Conservation (phyloP, 2,329 filamentous ascomycete species). For the Cyclaneusma minus region DNA sequence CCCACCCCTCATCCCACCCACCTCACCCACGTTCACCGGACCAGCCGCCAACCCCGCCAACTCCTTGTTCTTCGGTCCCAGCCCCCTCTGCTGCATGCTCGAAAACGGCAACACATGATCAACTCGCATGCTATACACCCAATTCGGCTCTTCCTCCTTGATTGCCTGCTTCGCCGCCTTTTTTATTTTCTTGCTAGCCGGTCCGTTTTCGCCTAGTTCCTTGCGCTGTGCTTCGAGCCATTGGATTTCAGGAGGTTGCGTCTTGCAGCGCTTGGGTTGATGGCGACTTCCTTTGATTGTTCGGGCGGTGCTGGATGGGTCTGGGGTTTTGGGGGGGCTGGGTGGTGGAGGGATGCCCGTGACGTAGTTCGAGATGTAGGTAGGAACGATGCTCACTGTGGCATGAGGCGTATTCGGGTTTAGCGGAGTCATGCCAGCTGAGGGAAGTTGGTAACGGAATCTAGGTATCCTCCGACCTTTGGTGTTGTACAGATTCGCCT, state of each 20-base stretch:
- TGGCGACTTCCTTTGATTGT: background rate
- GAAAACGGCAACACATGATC: constrained; percentile 27
- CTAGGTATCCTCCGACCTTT: constrained; percentile 5
- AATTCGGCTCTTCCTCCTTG: background rate
- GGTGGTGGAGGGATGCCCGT: too few relatives aligned
- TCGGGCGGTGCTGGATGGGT: too few relatives aligned
- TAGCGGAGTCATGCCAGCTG: too few relatives aligned
- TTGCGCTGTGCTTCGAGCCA: too few relatives aligned
- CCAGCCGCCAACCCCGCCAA: constrained; percentile 54
- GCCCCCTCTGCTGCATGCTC: constrained; percentile 28
- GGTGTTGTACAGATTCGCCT: constrained; percentile 11
- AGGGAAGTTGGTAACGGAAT: too few relatives aligned
- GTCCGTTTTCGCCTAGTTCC: too few relatives aligned
- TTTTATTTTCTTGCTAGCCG: background rate
- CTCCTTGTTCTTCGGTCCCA: constrained; percentile 31
- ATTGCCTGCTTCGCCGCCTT: constrained; percentile 5
- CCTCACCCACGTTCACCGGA: constrained; percentile 36
- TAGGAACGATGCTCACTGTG: too few relatives aligned
- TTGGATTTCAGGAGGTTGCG: too few relatives aligned
- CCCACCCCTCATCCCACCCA: constrained; percentile 7
- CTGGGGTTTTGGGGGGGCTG: too few relatives aligned
- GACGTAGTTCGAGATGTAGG: too few relatives aligned
- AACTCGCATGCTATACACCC: constrained; percentile 21
- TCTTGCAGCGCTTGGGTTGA: background rate
- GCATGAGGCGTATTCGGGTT: too few relatives aligned